phyloP scores from a whole-genome alignment of 208 protist species.

The Strigomonas culicis region DNA sequence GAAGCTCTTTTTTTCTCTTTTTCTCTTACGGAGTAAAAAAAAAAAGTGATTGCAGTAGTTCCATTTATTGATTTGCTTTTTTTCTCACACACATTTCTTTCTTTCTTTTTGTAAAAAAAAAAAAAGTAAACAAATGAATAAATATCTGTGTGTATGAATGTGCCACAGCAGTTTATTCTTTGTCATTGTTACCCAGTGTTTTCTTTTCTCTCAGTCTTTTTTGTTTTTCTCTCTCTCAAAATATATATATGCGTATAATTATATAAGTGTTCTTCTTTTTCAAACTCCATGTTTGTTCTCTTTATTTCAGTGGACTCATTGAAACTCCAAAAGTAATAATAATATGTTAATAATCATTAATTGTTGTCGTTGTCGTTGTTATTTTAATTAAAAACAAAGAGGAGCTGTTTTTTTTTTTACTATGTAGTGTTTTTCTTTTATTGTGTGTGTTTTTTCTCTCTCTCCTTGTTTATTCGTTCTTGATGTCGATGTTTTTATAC shows the following conservation, averaged over 20 bases:
- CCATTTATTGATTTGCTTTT: neutral
- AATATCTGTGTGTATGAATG: neutral
- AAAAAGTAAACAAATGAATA: neutral
- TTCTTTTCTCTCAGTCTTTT: neutral
- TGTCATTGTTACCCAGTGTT: neutral
- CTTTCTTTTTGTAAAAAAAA: slow-evolving; percentile 9
- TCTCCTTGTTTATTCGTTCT: no score
- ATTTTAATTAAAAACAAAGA: no score
- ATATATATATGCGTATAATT: neutral
- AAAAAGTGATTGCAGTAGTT: slow-evolving; percentile 2
- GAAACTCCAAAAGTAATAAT: neutral
- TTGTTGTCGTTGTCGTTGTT: neutral
- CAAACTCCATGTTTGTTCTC: neutral
- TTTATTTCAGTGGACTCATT: neutral
- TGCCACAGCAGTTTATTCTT: neutral
- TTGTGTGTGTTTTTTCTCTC: no score
- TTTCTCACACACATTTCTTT: slow-evolving; percentile 6
- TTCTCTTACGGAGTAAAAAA: neutral
- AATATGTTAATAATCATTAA: neutral
- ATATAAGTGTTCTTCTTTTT: neutral
- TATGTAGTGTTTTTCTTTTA: no score
- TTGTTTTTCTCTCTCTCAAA: slow-evolving; percentile 7
- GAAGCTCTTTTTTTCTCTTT: slow-evolving; percentile 11
- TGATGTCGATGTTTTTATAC: no score
- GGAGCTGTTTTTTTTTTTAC: no score